Evolutionary conservation across 176 grass and related monocot genomes (phyloP).

Genomic region (Lolium rigidum): DNA sequence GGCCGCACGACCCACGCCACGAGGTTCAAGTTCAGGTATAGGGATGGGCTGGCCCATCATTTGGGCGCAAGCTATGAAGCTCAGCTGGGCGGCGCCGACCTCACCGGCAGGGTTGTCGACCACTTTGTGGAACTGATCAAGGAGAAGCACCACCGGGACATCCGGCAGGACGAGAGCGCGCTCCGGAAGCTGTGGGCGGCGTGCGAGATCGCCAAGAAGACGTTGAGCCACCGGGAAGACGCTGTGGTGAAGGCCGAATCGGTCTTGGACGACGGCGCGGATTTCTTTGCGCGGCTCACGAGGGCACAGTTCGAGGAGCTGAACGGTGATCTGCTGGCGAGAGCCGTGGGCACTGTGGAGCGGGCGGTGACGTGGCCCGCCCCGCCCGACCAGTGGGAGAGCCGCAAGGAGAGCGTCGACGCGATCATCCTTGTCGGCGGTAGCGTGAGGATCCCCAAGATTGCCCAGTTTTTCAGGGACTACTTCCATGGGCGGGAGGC

Average conservation of each 20-base stretch:
- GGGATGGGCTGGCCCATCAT: neutral
- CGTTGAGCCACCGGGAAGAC: neutral
- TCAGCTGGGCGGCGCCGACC: neutral
- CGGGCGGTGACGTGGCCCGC: neutral
- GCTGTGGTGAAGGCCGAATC: neutral
- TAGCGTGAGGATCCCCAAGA: neutral
- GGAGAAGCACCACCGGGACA: neutral
- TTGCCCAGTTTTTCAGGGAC: neutral
- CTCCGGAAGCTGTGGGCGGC: neutral
- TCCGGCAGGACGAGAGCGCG: neutral
- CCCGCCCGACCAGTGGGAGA: neutral
- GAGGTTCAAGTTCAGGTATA: neutral
- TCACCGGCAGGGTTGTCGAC: neutral
- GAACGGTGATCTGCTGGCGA: neutral
- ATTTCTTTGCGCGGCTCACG: neutral
- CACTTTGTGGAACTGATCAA: neutral
- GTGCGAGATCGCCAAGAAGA: neutral
- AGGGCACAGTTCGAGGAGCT: conserved; percentile 7
- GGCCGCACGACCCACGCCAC: neutral
- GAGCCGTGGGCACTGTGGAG: neutral
- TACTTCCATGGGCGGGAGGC: neutral
- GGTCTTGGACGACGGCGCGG: neutral
- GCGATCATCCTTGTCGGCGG: neutral
- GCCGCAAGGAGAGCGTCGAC: neutral
- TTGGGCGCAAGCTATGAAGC: neutral